These are phyloP conservation scores for Fistulinella cinereoalba DNA, from an alignment of 1,284 basidiomycete species.

Conservation along the genomic window DNA sequence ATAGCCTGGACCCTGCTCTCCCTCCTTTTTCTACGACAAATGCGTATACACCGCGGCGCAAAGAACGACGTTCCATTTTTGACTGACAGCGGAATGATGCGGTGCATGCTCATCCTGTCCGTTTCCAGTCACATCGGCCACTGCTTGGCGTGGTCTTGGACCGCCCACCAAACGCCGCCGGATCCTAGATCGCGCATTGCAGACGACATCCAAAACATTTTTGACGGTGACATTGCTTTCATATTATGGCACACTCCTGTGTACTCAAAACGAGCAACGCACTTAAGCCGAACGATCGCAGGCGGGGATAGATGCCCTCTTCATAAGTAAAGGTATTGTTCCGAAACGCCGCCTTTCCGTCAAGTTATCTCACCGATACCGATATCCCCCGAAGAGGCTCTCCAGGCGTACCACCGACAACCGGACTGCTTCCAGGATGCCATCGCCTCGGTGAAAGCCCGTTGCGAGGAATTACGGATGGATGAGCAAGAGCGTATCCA, in stretches of 20 bases:
- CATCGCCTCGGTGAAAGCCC: conserved; percentile 43
- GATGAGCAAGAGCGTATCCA: conserved; percentile 57
- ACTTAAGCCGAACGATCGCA: conserved; percentile 19
- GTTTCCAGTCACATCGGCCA: conserved; percentile 10
- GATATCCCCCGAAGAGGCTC: conserved; percentile 18
- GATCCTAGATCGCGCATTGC: conserved; percentile 1
- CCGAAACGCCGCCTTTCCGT: conserved; percentile 6
- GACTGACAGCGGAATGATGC: conserved; percentile 9
- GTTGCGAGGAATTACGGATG: conserved; percentile 57
- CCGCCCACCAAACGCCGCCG: conserved; percentile 24
- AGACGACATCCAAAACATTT: conserved; percentile 15
- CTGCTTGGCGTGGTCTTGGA: conserved; percentile 30
- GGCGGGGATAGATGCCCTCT: conserved; percentile 12
- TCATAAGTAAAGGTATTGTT: conserved; percentile 20
- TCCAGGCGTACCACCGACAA: conserved; percentile 33
- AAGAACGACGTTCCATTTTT: conserved; percentile 1
- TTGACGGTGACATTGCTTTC: conserved; percentile 22
- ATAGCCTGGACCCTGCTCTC: not conserved
- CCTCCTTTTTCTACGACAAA: not conserved
- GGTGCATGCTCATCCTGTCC: conserved; percentile 10
- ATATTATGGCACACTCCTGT: conserved; percentile 4
- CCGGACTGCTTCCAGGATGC: conserved; percentile 65
- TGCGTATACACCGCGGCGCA: not conserved
- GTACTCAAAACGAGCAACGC: conserved; percentile 11
- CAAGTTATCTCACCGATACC: conserved; percentile 14